phyloP scores from a whole-genome alignment of 2,329 filamentous ascomycete genomes.

The Chaetomiaceae sp. region DNA sequence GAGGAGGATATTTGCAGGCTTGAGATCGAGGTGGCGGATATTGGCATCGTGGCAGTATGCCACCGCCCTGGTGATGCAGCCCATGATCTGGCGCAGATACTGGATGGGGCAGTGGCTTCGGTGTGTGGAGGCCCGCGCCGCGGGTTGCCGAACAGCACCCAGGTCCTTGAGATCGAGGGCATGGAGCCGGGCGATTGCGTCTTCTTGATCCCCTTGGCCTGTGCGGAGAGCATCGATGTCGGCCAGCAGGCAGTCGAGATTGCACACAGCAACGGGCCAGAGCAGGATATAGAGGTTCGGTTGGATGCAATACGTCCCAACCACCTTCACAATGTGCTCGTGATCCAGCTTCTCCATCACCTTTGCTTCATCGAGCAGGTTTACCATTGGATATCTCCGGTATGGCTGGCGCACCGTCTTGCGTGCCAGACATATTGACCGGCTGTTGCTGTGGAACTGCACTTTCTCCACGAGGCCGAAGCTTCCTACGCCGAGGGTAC shows the following conservation, averaged over 20 bases:
- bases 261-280: slow-evolving; percentile 45
- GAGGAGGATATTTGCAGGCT: slow-evolving; percentile 45
- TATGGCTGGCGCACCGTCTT: slow-evolving; percentile 38
- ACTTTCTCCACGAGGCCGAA: slow-evolving; percentile 44
- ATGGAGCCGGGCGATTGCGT: slow-evolving; percentile 36
- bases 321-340: slow-evolving; percentile 43
- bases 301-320: slow-evolving; percentile 42
- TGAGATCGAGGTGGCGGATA: slow-evolving; percentile 44
- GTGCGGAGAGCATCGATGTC: slow-evolving; percentile 40
- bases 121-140: slow-evolving; percentile 17
- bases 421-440: slow-evolving; percentile 39
- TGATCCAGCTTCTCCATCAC: slow-evolving; percentile 45
- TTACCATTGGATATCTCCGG: slow-evolving; percentile 36
- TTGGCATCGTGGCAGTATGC: slow-evolving; percentile 39
- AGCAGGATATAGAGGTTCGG: slow-evolving; percentile 41
- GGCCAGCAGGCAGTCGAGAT: slow-evolving; percentile 38
- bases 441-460: slow-evolving; percentile 30
- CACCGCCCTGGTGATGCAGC: slow-evolving; percentile 42
- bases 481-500: slow-evolving; percentile 37
- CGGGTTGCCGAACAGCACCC: slow-evolving; percentile 31
- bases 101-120: slow-evolving; percentile 34
- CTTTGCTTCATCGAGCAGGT: slow-evolving; percentile 41
- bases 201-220: slow-evolving; percentile 37
- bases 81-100: slow-evolving; percentile 40
- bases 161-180: slow-evolving; percentile 36